Evolutionary conservation across 805 yeast genomes (phyloP).

Genomic region (Blastobotrys terrestris): DNA sequence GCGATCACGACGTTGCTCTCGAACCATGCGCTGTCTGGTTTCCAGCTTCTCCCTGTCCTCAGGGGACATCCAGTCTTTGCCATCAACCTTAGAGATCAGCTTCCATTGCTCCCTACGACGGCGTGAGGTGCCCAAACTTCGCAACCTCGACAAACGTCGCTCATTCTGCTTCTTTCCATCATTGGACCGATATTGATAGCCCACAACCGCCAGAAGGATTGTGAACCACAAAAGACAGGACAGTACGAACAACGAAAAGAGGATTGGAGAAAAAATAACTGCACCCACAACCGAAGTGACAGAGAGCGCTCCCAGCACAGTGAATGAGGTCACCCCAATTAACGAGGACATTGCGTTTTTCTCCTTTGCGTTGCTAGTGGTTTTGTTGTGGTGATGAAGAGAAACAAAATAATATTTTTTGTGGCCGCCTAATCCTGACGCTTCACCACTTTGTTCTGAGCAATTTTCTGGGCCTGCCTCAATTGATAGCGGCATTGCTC

Average conservation of each 20-base stretch:
- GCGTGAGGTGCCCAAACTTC: background rate
- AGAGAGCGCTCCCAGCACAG: slow-evolving; percentile 1
- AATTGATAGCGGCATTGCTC: slow-evolving; percentile 81
- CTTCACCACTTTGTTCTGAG: background rate
- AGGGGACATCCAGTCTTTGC: background rate
- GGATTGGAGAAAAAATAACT: slow-evolving; percentile 14
- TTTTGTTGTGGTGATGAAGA: background rate
- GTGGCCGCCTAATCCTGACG: background rate
- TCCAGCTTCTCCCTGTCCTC: slow-evolving; percentile 1
- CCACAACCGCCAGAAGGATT: slow-evolving; percentile 4
- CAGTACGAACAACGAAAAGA: slow-evolving; percentile 7
- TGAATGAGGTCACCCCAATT: slow-evolving; percentile 3
- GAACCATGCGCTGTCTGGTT: background rate
- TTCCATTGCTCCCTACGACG: slow-evolving; percentile 7
- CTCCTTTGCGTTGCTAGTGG: background rate
- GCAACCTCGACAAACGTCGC: background rate
- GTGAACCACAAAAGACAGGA: slow-evolving; percentile 12
- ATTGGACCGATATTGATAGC: slow-evolving; percentile 9
- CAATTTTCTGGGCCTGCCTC: slow-evolving; percentile 44
- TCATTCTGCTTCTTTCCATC: background rate
- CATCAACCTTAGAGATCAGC: slow-evolving; percentile 3
- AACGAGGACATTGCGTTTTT: slow-evolving; percentile 2
- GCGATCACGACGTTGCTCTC: background rate
- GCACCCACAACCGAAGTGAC: slow-evolving; percentile 8
- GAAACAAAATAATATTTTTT: background rate